Percentiles rank a stretch among this genome's conserved stretches.
Conservation (phyloP, 768 basidiomycete genomes). For the Lyophyllum atratum region DNA sequence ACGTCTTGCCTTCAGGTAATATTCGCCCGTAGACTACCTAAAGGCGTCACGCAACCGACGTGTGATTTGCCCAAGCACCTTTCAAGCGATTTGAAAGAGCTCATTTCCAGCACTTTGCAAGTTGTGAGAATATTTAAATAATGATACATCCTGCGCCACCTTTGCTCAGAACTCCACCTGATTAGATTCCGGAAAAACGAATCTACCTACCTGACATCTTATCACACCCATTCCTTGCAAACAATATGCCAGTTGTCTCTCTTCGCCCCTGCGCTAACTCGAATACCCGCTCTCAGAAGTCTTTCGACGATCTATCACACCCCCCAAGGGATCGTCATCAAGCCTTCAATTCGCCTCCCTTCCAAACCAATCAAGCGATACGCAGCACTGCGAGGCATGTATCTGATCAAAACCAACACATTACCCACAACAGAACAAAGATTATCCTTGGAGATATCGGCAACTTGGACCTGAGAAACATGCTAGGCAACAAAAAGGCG, state of each 20-base stretch:
- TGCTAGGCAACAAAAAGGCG: constrained; percentile 19
- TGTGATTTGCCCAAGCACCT: constrained; percentile 26
- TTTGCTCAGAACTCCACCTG: not conserved
- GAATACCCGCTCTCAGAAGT: not conserved
- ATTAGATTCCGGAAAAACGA: constrained; percentile 19
- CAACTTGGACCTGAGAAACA: constrained; percentile 20
- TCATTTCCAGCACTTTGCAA: constrained; percentile 29
- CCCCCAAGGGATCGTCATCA: not conserved
- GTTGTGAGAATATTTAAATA: constrained; percentile 21
- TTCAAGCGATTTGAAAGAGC: constrained; percentile 25
- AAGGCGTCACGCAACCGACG: constrained; percentile 22
- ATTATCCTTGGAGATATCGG: constrained; percentile 18
- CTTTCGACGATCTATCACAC: not conserved
- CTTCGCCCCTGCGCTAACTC: constrained; percentile 5
- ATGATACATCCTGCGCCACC: not conserved
- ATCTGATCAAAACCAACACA: constrained; percentile 8
- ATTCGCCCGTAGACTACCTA: constrained; percentile 18
- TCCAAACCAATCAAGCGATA: not conserved
- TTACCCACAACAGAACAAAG: constrained; percentile 2
- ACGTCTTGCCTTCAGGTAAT: constrained; percentile 16
- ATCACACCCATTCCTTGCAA: constrained; percentile 15
- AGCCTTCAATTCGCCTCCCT: not conserved
- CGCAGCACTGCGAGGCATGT: constrained; percentile 5
- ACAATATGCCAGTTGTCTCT: constrained; percentile 2
- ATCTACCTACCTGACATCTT: constrained; percentile 13